Conservation (phyloP, 202 grass and related monocot genomes). For the Zizania palustris region DNA sequence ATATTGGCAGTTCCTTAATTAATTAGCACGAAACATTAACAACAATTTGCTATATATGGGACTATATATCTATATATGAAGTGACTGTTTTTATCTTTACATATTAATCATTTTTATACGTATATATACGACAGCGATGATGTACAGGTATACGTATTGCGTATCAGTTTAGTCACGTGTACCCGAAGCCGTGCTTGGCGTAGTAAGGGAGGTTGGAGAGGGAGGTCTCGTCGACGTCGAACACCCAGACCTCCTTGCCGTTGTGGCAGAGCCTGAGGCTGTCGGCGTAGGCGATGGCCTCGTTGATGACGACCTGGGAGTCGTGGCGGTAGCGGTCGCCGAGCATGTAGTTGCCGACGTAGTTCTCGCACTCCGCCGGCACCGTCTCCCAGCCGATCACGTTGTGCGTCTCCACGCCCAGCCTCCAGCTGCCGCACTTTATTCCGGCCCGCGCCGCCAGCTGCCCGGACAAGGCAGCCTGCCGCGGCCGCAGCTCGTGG, state of each 20-base stretch:
- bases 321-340: conserved; percentile 34
- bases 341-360: conserved; percentile 51
- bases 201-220: conserved; percentile 53
- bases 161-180: not conserved
- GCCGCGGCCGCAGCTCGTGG: not conserved
- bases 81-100: no score
- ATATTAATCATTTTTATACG: no score
- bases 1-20: no score
- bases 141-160: no score
- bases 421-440: conserved; percentile 40
- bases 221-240: conserved; percentile 49
- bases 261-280: conserved; percentile 22
- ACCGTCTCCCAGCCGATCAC: conserved; percentile 37
- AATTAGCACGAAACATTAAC: no score
- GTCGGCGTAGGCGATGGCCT: conserved; percentile 40
- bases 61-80: no score
- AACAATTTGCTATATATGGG: no score
- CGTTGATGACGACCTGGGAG: conserved; percentile 14
- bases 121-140: no score
- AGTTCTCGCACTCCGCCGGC: conserved; percentile 31
- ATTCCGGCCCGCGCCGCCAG: no score
- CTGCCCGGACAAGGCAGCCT: not conserved
- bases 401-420: conserved; percentile 52
- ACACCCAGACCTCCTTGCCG: conserved; percentile 38
- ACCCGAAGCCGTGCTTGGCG: conserved; percentile 42